Evolutionary conservation across 331 rosid species (phyloP), one percentile per base, ranked within the genome.

Genomic region (Spiraea crenata): DNA sequence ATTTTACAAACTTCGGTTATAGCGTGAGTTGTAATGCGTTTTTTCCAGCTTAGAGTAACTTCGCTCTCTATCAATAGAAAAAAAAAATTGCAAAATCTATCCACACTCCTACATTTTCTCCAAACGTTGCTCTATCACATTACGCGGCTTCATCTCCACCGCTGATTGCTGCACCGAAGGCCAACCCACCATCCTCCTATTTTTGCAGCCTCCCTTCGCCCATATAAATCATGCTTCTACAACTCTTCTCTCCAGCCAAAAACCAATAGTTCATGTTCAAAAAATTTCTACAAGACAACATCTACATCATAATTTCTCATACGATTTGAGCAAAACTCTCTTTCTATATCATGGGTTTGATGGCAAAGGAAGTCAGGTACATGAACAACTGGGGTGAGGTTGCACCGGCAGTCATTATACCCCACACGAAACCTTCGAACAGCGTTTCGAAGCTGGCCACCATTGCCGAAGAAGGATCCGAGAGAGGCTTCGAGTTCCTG

Each of bases 401-500:
- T 47, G 79, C 73, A 39, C 79, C 74, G 11, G 42, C 45, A 3
- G 68, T 37, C 2, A 15, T 75, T 4, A 66, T 47, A 16, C 70
- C 72, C 3, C 72, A 56, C 37, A 42, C 50, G 52, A 65, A 49
- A 41, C 65, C 51, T 40, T 75, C 79, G 19, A 38, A 31, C 37
- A 57, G 57, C 31, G 40, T 51, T 46, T 51, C 79, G 16, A 75
- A 75, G 25, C 40, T 75, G 79, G 79, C 57, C 68, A 67, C 79
- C 39, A 66, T 75, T 59, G 61, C 52, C 0, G 73, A 75, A 66
- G 79, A 75, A 54, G 77, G 77, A 38, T n/a, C 61, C 5, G 47
- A 67, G 12, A 48, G 31, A 1, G 1, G 48, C 65, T 47, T 75
- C 11, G 51, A 67, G 65, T 20, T 75, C 38, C 7, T 67, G 5